phyloP scores from a whole-genome alignment of 352 stramenopile species.

The Phytophthora ohioensis region DNA sequence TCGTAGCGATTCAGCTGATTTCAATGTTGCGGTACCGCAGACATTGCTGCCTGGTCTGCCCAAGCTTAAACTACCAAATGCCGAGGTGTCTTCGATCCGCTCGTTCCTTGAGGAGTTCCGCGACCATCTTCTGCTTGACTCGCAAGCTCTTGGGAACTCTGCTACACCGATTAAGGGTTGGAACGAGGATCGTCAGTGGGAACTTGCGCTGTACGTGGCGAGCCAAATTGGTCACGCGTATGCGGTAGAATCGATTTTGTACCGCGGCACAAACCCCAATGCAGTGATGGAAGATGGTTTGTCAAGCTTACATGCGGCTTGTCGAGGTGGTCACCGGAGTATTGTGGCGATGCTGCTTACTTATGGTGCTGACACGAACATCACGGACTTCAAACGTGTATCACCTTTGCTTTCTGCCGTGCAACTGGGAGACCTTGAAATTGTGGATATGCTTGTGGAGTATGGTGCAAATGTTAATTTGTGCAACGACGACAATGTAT shows the following conservation, averaged over 20 bases:
- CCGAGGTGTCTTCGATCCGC: conserved; percentile 44
- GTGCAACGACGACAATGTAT: conserved; percentile 52
- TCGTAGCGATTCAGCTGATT: conserved; percentile 4
- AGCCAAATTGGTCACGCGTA: conserved; percentile 56
- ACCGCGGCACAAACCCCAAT: conserved; percentile 53
- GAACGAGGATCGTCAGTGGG: conserved; percentile 53
- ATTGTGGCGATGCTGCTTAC: conserved; percentile 58
- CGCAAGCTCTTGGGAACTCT: conserved; percentile 32
- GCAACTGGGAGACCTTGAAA: conserved; percentile 51
- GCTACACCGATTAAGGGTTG: conserved; percentile 22
- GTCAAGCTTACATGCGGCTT: conserved; percentile 59
- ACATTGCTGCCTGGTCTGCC: conserved; percentile 46
- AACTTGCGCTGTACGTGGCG: conserved; percentile 60
- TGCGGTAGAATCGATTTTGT: conserved; percentile 57
- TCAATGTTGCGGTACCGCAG: conserved; percentile 23
- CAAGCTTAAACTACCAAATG: conserved; percentile 44
- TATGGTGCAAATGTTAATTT: conserved; percentile 62
- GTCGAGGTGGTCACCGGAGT: conserved; percentile 51
- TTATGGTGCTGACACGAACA: conserved; percentile 54
- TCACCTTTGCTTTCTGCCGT: conserved; percentile 63
- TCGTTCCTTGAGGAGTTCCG: conserved; percentile 60
- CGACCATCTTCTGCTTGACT: conserved; percentile 54
- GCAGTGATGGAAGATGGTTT: conserved; percentile 45
- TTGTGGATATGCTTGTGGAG: conserved; percentile 58
- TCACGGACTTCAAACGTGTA: conserved; percentile 46